Base-by-base conservation (phyloP, 2,329 filamentous ascomycete genomes). In the Alternaria alternata region DNA sequence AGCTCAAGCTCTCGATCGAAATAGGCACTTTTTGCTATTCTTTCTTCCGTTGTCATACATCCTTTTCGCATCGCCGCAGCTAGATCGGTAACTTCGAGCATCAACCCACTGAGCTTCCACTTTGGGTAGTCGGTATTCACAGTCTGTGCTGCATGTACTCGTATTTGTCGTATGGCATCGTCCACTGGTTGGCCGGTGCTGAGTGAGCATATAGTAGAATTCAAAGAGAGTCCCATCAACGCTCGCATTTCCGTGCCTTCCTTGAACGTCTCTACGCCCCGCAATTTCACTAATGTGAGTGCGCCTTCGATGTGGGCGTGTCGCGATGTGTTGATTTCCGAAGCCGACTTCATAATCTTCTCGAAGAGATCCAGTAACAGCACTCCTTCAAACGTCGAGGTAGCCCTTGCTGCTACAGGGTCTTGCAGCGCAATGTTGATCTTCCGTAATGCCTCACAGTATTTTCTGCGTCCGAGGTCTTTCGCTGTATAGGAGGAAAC, bases 161-260 rank as follows among this genome's bases (percentile, higher is more conserved):
- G 61, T 30, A 77, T 68, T 20, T 68, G 28, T 20, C 54, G 49
- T 16, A 77, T 49, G 1, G 57, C 64, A 7, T 57, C 20, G 1
- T 74, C 68, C n/a, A 74, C 54, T 16, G 62, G 59, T 16, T 52
- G 43, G 20, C 67, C 58, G 3, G 63, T 68, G 5, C 65, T 69
- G 4, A 78, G 54, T 46, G 69, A 73, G 56, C 65, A 73, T 2
- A 79, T 71, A 5, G 74, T 69, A 16, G 70, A 62, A 44, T 76
- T 78, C 9, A 72, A 64, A 16, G 56, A 56, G 6, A 75, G 53
- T 1, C 70, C 64, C 34, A 64, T 53, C 12, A 75, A 59, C 4
- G 59, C 61, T 44, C 53, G 63, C 20, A 73, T 11, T 26, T 65
- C 62, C 12, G 60, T 22, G 18, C 51, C 52, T n/a, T 66, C 57